Evolutionary conservation across 176 grass and related monocot genomes (phyloP), one percentile per base, ranked within the genome.

Genomic region (Echinochloa phyllopogon): DNA sequence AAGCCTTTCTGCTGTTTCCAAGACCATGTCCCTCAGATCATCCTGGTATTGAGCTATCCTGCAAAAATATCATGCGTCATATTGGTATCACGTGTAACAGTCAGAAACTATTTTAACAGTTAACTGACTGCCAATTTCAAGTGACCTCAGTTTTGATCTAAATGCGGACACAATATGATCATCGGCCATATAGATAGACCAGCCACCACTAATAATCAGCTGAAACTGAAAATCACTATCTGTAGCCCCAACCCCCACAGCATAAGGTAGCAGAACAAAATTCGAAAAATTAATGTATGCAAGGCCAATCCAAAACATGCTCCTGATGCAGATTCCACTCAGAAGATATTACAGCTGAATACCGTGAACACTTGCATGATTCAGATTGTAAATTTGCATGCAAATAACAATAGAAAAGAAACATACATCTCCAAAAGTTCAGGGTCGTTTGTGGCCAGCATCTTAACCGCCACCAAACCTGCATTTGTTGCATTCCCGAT

Each of bases 401-500:
- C 48, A 69, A 80, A 44, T 53, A 60, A 36, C 53, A 62, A n/a
- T 52, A 29, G 9, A 40, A 84, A 86, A 43, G 53, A 85, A 55
- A 3, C 65, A 61, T 84, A 92, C 96, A 69, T 92, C 53, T 91
- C 90, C 5, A 14, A 86, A 78, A 99, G 83, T 86, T 96, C 88
- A 81, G 83, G 18, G 89, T 99, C 93, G 33, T 62, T 82, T 74
- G 18, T 20, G 39, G 84, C 89, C 48, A 99, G 78, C 2, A 94
- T 92, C 89, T 82, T 83, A 87, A 87, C 89, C 62, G 93, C 88
- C 83, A 94, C 60, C 40, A 99, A 80, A 78, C 91, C 94, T 67
- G 93, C 96, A 94, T 98, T 98, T 87, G 90, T 83, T 3, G 91
- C 93, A 86, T 94, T 99, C 71, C 84, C 91, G 33, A 96, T 94